A percentile compares a stretch with the other conserved stretches of the same genome.
Evolutionary conservation across 2,329 filamentous ascomycete species (phyloP).

Genomic region (Pestalotiopsis sp.): DNA sequence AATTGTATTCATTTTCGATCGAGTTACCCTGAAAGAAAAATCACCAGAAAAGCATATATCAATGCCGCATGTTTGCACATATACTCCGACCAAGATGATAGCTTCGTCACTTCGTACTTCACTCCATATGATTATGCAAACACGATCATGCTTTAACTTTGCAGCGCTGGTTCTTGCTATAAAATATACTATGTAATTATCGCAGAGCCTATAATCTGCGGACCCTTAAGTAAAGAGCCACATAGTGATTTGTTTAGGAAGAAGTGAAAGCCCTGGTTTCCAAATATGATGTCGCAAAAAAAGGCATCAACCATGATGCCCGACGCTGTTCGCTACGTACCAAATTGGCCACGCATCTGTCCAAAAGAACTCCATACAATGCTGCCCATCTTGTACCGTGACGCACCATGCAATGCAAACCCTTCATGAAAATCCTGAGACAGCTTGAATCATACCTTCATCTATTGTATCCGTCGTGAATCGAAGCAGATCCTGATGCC

Average conservation of each 20-base stretch:
- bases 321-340: slow-evolving; percentile 1
- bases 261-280: neutral
- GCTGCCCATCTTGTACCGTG: slow-evolving; percentile 10
- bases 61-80: no score
- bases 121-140: neutral
- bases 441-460: neutral
- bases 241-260: slow-evolving; percentile 9
- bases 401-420: slow-evolving; percentile 14
- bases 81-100: no score
- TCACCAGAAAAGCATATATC: no score
- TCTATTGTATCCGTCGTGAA: slow-evolving; percentile 2
- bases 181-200: slow-evolving; percentile 15
- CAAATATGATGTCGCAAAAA: neutral
- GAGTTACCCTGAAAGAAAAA: no score
- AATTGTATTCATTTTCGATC: no score
- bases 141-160: neutral
- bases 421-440: neutral
- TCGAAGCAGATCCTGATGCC: slow-evolving; percentile 10
- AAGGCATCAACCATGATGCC: slow-evolving; percentile 12
- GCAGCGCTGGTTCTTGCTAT: neutral
- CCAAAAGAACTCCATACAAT: slow-evolving; percentile 15
- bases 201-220: slow-evolving; percentile 10
- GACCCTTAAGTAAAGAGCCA: slow-evolving; percentile 14
- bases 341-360: slow-evolving; percentile 1
- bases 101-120: no score